phyloP scores from a whole-genome alignment of 2,329 filamentous ascomycete genomes.

The Dothideomycetes sp. region DNA sequence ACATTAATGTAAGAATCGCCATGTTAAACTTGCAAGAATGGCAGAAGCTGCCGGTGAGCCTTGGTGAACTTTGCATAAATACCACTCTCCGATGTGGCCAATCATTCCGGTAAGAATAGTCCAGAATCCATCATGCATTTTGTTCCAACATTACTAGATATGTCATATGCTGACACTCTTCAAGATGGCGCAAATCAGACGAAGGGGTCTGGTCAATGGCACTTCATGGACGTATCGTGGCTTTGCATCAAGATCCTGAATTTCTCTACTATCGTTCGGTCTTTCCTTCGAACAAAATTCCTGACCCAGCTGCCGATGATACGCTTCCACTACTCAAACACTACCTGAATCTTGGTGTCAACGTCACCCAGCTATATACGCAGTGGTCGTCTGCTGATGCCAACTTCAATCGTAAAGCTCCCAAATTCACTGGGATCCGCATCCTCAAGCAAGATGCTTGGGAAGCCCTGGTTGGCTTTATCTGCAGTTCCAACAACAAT shows the following conservation, averaged over 20 bases:
- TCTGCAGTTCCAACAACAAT: slow-evolving; percentile 98
- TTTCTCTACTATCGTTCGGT: slow-evolving; percentile 72
- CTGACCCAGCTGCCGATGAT: slow-evolving; percentile 46
- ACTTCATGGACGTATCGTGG: slow-evolving; percentile 74
- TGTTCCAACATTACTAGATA: slow-evolving; percentile 3
- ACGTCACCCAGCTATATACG: slow-evolving; percentile 66
- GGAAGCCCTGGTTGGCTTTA: slow-evolving; percentile 89
- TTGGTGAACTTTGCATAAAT: slow-evolving; percentile 85
- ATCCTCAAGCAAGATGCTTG: slow-evolving; percentile 93
- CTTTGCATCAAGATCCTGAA: slow-evolving; percentile 69
- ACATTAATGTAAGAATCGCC: background rate
- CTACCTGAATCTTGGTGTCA: slow-evolving; percentile 79
- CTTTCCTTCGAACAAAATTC: slow-evolving; percentile 35
- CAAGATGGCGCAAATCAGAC: slow-evolving; percentile 73
- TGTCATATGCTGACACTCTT: background rate
- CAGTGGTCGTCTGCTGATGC: slow-evolving; percentile 79
- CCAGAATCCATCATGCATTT: background rate
- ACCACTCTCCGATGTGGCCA: slow-evolving; percentile 92
- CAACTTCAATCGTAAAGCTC: slow-evolving; percentile 82
- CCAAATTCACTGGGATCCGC: slow-evolving; percentile 79
- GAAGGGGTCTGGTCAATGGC: slow-evolving; percentile 83
- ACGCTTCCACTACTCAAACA: slow-evolving; percentile 65
- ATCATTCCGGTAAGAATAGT: slow-evolving; percentile 59
- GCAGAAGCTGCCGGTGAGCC: slow-evolving; percentile 72
- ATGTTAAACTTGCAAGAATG: slow-evolving; percentile 58